These are phyloP conservation scores for Aspergillus ostianus DNA, from an alignment of 495 filamentous ascomycete species.

Conservation along the genomic window DNA sequence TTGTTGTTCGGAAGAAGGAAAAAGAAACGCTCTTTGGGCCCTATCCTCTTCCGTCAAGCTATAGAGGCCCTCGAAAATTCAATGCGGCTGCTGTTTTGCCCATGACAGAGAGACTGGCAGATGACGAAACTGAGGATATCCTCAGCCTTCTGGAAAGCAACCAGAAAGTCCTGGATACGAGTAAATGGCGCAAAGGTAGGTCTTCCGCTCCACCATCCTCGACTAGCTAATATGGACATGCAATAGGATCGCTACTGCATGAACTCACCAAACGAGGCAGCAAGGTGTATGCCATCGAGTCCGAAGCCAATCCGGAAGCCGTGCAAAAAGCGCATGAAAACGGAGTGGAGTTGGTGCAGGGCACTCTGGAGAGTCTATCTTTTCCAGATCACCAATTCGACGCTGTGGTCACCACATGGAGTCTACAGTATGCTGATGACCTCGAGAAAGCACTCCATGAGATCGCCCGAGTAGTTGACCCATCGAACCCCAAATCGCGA, in stretches of 20 bases:
- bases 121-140: too few species aligned
- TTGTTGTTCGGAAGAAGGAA: background rate
- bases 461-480: background rate
- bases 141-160: too few species aligned
- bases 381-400: background rate
- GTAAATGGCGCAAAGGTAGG: too few species aligned
- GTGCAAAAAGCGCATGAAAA: too few species aligned
- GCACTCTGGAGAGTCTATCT: constrained; percentile 3
- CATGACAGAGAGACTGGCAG: too few species aligned
- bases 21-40: background rate
- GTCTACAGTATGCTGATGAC: constrained; percentile 2
- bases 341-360: too few species aligned
- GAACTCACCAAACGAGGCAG: constrained; percentile 1
- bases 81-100: too few species aligned
- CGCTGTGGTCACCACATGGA: constrained; percentile 2
- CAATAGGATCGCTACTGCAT: background rate
- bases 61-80: background rate
- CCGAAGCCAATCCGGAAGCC: background rate
- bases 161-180: too few species aligned
- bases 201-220: too few species aligned
- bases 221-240: background rate
- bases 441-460: constrained; percentile 9
- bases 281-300: constrained; percentile 4
- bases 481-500: background rate
- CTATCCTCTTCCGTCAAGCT: background rate